Evolutionary conservation across 257 asterid species (phyloP).

Genomic region (Gentiana straminea): DNA sequence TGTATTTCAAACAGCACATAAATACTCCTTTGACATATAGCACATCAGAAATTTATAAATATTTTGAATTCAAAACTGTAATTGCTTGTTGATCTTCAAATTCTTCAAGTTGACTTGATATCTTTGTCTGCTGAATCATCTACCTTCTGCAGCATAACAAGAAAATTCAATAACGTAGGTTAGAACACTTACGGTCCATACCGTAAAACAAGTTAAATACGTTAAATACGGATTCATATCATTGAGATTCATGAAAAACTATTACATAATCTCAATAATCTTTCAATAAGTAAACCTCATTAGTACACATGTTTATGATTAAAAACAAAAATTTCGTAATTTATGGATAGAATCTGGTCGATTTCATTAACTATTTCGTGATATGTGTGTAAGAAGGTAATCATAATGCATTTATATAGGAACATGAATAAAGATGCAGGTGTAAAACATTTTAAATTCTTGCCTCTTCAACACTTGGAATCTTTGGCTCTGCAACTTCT

Average conservation of each 20-base stretch:
- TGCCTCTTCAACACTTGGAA: conserved; percentile 28
- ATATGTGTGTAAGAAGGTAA: too few relatives aligned
- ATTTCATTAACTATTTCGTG: too few relatives aligned
- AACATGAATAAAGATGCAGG: too few relatives aligned
- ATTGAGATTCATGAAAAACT: too few relatives aligned
- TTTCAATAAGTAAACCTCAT: neutral
- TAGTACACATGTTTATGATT: neutral
- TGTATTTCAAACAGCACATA: conserved; percentile 5
- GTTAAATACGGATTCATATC: too few relatives aligned
- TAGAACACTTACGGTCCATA: neutral
- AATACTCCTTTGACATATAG: conserved; percentile 6
- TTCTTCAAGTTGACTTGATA: conserved; percentile 24
- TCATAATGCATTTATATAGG: too few relatives aligned
- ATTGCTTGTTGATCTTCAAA: neutral
- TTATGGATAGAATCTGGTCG: too few relatives aligned
- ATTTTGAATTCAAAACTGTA: neutral
- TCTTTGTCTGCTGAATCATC: conserved; percentile 22
- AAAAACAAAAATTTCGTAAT: too few relatives aligned
- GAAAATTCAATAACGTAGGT: neutral
- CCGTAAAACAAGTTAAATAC: neutral
- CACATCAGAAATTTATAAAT: neutral
- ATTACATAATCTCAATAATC: neutral
- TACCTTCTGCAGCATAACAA: conserved; percentile 25
- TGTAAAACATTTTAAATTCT: neutral
- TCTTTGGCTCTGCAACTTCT: conserved; percentile 23